A percentile compares a stretch with the other conserved stretches of the same genome.
Evolutionary conservation across 1,139 yeast genomes (phyloP).

Genomic region (Protomyces inouyei): DNA sequence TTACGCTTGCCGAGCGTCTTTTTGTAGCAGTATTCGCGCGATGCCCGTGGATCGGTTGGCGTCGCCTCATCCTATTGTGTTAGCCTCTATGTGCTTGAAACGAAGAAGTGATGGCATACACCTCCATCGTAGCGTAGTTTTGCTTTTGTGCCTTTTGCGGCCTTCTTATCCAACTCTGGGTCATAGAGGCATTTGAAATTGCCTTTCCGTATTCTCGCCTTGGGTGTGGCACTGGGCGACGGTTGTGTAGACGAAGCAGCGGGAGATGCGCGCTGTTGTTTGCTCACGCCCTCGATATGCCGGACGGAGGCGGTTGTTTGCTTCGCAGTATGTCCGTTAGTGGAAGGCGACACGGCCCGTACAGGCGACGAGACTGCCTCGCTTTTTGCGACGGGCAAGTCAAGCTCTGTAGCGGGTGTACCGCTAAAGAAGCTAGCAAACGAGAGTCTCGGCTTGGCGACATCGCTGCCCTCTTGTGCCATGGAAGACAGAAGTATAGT

Average conservation of each 20-base stretch:
- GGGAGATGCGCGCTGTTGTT: background rate
- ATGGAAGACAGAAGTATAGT: background rate
- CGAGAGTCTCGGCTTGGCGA: background rate
- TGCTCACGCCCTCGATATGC: background rate
- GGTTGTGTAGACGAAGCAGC: background rate
- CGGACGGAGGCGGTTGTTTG: background rate
- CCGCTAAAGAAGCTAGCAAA: background rate
- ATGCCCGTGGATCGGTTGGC: slow-evolving; percentile 13
- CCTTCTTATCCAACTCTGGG: slow-evolving; percentile 29
- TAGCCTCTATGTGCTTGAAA: background rate
- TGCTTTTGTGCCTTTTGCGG: slow-evolving; percentile 10
- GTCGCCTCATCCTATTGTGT: background rate
- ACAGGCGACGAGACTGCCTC: background rate
- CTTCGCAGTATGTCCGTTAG: background rate
- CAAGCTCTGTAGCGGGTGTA: background rate
- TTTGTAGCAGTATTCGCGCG: slow-evolving; percentile 21
- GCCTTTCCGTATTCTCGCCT: slow-evolving; percentile 1
- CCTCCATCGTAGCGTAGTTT: slow-evolving; percentile 28
- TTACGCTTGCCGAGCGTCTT: slow-evolving; percentile 7
- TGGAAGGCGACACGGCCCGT: background rate
- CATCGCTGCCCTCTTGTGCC: background rate
- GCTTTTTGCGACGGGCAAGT: background rate
- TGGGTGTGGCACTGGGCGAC: background rate
- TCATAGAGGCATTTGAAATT: slow-evolving; percentile 27
- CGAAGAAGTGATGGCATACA: background rate